A percentile compares a stretch with the other conserved stretches of the same genome.
phyloP scores from a whole-genome alignment of 2,329 filamentous ascomycete species.

The Dryadomyces quercus-mongolicae region DNA sequence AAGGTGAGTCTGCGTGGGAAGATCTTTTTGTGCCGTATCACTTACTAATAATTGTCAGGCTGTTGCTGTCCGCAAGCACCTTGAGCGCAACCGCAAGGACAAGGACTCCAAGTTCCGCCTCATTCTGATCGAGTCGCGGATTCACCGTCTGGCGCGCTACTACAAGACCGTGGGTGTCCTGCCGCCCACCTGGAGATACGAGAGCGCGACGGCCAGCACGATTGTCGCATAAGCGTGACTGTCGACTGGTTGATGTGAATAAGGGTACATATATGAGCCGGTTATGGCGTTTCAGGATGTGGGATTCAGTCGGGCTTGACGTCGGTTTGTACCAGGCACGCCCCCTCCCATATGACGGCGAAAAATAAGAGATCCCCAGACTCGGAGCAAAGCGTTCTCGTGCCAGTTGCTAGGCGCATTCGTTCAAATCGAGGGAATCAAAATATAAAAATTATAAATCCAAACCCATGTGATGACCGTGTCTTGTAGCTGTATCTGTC shows the following conservation, averaged over 20 bases:
- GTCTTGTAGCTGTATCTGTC: not conserved
- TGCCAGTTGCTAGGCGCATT: not conserved
- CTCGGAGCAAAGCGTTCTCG: not conserved
- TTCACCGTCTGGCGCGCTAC: slow-evolving; percentile 91
- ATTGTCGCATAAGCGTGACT: slow-evolving; percentile 69
- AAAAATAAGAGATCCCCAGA: not conserved
- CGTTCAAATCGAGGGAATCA: not conserved
- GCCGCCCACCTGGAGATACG: slow-evolving; percentile 96
- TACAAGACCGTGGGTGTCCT: slow-evolving; percentile 90
- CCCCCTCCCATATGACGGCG: not conserved
- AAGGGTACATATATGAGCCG: not conserved
- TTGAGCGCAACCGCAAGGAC: slow-evolving; percentile 99
- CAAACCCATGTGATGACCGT: too few relatives aligned
- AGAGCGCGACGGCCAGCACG: slow-evolving; percentile 91
- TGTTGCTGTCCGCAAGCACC: slow-evolving; percentile 98
- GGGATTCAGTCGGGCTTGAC: not conserved
- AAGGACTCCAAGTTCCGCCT: slow-evolving; percentile 99
- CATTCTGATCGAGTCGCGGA: slow-evolving; percentile 99
- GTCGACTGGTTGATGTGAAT: not conserved
- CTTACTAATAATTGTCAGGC: slow-evolving; percentile 43
- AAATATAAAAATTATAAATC: not conserved
- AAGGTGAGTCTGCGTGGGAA: slow-evolving; percentile 52
- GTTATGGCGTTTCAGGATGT: slow-evolving; percentile 1
- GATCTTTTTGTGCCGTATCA: not conserved
- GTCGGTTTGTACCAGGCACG: not conserved